A percentile compares a stretch with the other conserved stretches of the same genome.
Conservation (phyloP, 345 rosid species). For the Turritis glabra region DNA sequence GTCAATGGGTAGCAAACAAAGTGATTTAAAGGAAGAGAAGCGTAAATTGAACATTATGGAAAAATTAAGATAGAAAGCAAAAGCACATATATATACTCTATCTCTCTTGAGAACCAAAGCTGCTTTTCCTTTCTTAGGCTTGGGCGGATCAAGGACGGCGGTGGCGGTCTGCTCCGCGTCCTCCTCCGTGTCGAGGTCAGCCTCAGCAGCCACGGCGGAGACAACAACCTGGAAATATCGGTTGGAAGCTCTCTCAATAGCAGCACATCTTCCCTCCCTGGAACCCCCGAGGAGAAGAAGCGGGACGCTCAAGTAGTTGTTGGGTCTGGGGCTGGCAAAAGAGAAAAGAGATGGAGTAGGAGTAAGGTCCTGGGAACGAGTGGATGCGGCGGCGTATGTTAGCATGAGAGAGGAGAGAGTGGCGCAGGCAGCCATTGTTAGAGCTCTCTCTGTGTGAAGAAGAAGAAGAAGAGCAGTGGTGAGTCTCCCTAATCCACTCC, state of each 20-base stretch:
- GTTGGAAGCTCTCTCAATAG: conserved; percentile 20
- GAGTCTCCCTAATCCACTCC: conserved; percentile 7
- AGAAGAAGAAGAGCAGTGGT: not conserved
- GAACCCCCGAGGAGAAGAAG: conserved; percentile 38
- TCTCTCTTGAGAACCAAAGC: conserved; percentile 84
- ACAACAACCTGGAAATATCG: conserved; percentile 32
- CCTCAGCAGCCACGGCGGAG: conserved; percentile 55
- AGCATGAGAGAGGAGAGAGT: conserved; percentile 57
- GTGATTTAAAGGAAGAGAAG: not conserved
- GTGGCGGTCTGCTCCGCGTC: conserved; percentile 46
- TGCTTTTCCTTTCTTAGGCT: conserved; percentile 90
- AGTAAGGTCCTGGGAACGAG: conserved; percentile 52
- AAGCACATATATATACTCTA: conserved; percentile 68
- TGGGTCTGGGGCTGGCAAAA: conserved; percentile 57
- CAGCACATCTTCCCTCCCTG: conserved; percentile 25
- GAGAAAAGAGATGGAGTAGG: conserved; percentile 48
- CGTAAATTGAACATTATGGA: not conserved
- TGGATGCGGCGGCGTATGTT: conserved; percentile 51
- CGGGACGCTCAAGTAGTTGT: conserved; percentile 41
- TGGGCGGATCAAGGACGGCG: conserved; percentile 46
- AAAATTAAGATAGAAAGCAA: not conserved
- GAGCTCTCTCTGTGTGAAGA: not conserved
- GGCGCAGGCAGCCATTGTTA: conserved; percentile 59
- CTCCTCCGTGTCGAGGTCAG: conserved; percentile 54
- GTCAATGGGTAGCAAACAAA: conserved; percentile 39